Evolutionary conservation across 352 stramenopile species (phyloP).

Genomic region (Globisporangium spiculum): DNA sequence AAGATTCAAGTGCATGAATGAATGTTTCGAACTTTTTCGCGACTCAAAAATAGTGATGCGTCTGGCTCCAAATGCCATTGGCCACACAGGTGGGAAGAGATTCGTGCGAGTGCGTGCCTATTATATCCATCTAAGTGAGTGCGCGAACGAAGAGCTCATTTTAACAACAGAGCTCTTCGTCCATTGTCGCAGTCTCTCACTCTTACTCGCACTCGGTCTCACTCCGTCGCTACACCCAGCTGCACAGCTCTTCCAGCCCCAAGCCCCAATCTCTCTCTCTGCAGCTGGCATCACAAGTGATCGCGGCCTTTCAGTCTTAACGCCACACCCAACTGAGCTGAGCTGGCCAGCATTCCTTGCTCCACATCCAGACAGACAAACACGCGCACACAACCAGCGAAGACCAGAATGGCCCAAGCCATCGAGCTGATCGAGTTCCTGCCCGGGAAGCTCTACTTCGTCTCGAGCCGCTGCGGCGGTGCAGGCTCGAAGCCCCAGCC

Average conservation of each 20-base stretch:
- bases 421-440: conserved; percentile 35
- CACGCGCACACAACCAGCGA: neutral
- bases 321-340: neutral
- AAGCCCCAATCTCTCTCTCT: neutral
- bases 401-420: conserved; percentile 9
- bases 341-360: too few relatives aligned
- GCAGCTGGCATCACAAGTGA: neutral
- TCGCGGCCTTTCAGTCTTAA: neutral
- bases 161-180: neutral
- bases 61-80: neutral
- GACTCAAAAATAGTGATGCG: neutral
- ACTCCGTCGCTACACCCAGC: neutral
- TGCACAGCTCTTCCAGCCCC: neutral
- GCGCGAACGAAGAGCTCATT: neutral
- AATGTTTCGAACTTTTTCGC: neutral
- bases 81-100: neutral
- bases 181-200: too few relatives aligned
- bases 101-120: neutral
- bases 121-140: neutral
- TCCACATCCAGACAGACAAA: neutral
- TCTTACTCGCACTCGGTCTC: neutral
- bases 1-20: neutral
- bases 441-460: conserved; percentile 31
- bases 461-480: conserved; percentile 20
- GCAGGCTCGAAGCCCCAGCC: neutral